Evolutionary conservation across 176 grass and related monocot species (phyloP).

Genomic region (Oryza nivara): DNA sequence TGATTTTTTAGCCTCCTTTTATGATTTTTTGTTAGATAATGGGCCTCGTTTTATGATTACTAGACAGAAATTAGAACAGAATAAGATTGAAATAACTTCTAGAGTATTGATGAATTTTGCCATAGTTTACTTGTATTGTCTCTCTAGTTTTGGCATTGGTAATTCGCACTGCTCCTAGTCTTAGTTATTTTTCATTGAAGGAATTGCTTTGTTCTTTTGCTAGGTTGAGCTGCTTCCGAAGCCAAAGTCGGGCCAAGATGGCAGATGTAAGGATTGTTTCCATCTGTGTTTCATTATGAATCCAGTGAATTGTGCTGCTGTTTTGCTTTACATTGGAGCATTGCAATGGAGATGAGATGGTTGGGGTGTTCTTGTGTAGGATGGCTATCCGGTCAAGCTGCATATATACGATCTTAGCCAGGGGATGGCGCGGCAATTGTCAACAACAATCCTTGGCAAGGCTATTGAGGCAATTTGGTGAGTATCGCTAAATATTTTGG

Average conservation of each 20-base stretch:
- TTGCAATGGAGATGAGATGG: conserved; percentile 11
- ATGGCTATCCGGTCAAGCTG: conserved; percentile 85
- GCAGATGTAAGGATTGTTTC: conserved; percentile 52
- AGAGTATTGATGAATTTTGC: not conserved
- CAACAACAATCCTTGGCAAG: conserved; percentile 62
- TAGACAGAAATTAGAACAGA: not conserved
- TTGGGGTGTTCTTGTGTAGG: conserved; percentile 49
- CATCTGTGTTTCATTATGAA: not conserved
- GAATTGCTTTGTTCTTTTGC: conserved; percentile 26
- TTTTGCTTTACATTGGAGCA: conserved; percentile 13
- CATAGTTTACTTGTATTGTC: not conserved
- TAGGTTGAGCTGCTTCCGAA: conserved; percentile 64
- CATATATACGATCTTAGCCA: conserved; percentile 86
- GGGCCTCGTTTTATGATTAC: not conserved
- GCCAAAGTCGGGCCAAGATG: conserved; percentile 55
- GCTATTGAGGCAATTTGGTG: conserved; percentile 55
- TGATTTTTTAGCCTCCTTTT: not conserved
- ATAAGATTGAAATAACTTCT: not conserved
- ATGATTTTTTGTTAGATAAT: too few relatives aligned
- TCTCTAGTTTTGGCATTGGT: not conserved
- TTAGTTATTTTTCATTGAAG: not conserved
- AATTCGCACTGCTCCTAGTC: not conserved
- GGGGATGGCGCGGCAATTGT: conserved; percentile 78
- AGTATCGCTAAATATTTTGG: too few relatives aligned
- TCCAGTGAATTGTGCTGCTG: not conserved